Evolutionary conservation across 495 filamentous ascomycete genomes (phyloP).

Genomic region (Aspergillus avenaceus): DNA sequence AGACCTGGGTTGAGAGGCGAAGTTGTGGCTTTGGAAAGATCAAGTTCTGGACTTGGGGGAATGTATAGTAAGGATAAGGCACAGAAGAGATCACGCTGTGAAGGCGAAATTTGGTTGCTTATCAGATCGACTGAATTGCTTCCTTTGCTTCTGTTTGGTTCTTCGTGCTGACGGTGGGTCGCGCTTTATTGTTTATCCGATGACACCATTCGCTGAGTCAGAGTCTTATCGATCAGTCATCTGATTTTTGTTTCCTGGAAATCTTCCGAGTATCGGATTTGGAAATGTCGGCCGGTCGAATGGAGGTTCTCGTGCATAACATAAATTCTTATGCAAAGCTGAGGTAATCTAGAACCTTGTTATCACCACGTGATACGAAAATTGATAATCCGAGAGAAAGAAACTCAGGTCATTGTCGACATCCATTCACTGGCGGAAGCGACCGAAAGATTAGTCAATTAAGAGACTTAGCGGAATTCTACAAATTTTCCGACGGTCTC

Average conservation of each 20-base stretch:
- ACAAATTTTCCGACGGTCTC: not conserved
- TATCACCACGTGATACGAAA: conserved; percentile 15
- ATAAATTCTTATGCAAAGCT: no score
- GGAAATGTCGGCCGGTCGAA: no score
- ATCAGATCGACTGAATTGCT: conserved; percentile 17
- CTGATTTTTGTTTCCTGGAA: no score
- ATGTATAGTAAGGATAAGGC: not conserved
- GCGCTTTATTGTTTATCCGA: not conserved
- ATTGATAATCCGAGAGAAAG: not conserved
- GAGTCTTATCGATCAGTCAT: no score
- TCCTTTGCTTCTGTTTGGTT: not conserved
- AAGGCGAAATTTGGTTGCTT: conserved; percentile 21
- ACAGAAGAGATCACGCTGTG: conserved; percentile 1
- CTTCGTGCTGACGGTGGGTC: not conserved
- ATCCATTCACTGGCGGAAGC: not conserved
- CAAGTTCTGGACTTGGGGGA: no score
- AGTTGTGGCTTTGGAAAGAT: not conserved
- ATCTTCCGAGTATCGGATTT: no score
- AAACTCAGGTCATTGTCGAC: not conserved
- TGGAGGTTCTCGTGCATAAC: no score
- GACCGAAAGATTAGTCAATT: not conserved
- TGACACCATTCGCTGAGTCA: conserved; percentile 3
- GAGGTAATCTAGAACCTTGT: no score
- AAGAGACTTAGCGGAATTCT: not conserved
- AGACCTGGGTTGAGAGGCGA: no score